Base-by-base conservation (phyloP, 2,329 filamentous ascomycete genomes). In the Talaromyces marneffei region DNA sequence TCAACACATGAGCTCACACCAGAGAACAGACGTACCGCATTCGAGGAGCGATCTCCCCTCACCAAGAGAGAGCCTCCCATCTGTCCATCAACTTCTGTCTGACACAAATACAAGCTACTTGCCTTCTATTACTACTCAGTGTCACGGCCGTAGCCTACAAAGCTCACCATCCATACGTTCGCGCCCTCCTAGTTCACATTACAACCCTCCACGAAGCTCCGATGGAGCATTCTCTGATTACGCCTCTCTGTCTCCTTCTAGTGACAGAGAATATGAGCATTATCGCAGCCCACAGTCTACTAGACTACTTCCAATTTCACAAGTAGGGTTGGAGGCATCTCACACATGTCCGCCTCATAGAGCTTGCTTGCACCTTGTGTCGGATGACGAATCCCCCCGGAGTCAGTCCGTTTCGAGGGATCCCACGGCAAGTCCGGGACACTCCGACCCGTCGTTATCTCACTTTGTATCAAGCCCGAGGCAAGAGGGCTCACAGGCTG, bases 1-100 rank as follows among this genome's bases (percentile, higher is more conserved):
- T 16, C 33, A 58, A 37, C 35, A 52, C 25, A 23, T 46, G 14
- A n/a, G 16, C 18, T 27, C 46, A 53, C 18, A 18, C 33, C 35
- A 59, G 25, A 59, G 57, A 42, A 53, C 57, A 29, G 57, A 59
- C 20, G 27, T 33, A 16, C 18, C 46, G 23, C 46, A 48, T n/a
- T 59, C 57, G 23, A 59, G 25, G 27, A 42, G 25, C 27, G 46
- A 40, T 12, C 14, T 33, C 9, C 23, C 46, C 2, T 1, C 37
- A 6, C 25, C 37, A 20, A 40, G 57, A 56, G 62, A 63, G 39
- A 71, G 72, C 57, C 67, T 78, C 10, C 76, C 76, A 16, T 72
- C 76, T 8, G 74, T 78, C 37, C 74, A 73, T 46, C 74, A 77
- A 61, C 65, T 78, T 46, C 66, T 78, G 55, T 59, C 57, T 4